Percentiles rank a stretch among this genome's conserved stretches.
phyloP scores from a whole-genome alignment of 768 basidiomycete genomes.

The Coprinopsis sp. region DNA sequence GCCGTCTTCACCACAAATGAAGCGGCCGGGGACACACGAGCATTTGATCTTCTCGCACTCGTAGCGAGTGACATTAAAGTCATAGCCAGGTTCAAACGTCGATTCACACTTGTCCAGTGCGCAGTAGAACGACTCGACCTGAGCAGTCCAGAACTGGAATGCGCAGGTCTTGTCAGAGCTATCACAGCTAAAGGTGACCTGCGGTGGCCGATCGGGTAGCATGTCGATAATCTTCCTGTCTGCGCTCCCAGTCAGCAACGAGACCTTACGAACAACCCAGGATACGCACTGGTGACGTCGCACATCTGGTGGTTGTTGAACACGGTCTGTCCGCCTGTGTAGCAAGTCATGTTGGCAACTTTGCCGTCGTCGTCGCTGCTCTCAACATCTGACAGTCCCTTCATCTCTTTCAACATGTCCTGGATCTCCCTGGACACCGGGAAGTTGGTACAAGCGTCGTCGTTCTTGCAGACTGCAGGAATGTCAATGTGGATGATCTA shows the following conservation, averaged over 20 bases:
- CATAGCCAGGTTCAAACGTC: constrained; percentile 42
- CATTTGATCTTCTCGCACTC: constrained; percentile 82
- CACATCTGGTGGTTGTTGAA: constrained; percentile 97
- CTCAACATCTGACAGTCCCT: too few species aligned
- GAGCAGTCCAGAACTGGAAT: constrained; percentile 98
- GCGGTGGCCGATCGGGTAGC: constrained; percentile 81
- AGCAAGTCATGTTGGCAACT: constrained; percentile 73
- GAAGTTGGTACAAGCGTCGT: constrained; percentile 77
- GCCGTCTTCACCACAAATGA: constrained; percentile 94
- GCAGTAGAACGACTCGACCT: constrained; percentile 96
- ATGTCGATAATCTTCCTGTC: constrained; percentile 96
- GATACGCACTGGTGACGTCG: constrained; percentile 85
- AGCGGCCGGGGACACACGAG: constrained; percentile 87
- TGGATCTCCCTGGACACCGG: constrained; percentile 42
- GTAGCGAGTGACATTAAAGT: constrained; percentile 71
- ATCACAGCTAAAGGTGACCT: constrained; percentile 95
- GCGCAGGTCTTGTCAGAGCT: constrained; percentile 58
- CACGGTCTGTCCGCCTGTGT: constrained; percentile 90
- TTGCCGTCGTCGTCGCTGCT: constrained; percentile 15
- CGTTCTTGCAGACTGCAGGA: constrained; percentile 73
- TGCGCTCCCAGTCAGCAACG: constrained; percentile 23
- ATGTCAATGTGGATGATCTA: not conserved
- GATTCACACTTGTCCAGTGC: constrained; percentile 68
- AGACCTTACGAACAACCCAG: not conserved
- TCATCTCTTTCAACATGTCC: constrained; percentile 3